A percentile compares a stretch with the other conserved stretches of the same genome.
phyloP scores from a whole-genome alignment of 2,329 filamentous ascomycete genomes.

The Teratosphaeria viscida region DNA sequence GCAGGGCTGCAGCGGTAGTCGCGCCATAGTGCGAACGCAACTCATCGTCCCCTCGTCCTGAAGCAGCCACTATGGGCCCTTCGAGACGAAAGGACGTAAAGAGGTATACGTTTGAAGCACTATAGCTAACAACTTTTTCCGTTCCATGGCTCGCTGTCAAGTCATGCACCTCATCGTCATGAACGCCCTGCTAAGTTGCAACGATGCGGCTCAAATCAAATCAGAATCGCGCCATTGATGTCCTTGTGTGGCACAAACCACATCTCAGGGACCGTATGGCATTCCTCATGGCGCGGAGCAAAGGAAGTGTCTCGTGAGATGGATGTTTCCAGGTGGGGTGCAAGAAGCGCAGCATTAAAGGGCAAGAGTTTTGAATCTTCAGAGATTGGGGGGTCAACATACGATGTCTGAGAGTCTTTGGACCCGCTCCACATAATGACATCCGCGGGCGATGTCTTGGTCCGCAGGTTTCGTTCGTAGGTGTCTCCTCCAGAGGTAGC shows the following conservation, averaged over 20 bases:
- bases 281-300: neutral
- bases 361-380: constrained; percentile 8
- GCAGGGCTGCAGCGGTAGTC: neutral
- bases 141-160: neutral
- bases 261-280: neutral
- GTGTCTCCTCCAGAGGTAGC: constrained; percentile 69
- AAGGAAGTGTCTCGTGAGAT: neutral
- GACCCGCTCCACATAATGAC: constrained; percentile 97
- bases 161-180: constrained; percentile 7
- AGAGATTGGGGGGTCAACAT: constrained; percentile 35
- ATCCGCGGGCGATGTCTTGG: constrained; percentile 88
- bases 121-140: constrained; percentile 6
- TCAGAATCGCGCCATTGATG: constrained; percentile 11
- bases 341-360: constrained; percentile 45
- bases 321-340: neutral
- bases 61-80: constrained; percentile 14
- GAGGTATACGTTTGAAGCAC: constrained; percentile 8
- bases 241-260: constrained; percentile 8
- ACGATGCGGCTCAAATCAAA: constrained; percentile 8
- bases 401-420: constrained; percentile 92
- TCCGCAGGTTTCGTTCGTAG: constrained; percentile 70
- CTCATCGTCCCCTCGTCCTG: constrained; percentile 19
- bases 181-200: constrained; percentile 15
- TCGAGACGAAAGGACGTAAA: constrained; percentile 16
- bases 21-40: constrained; percentile 19